phyloP scores from a whole-genome alignment of 441 rosid species.

The Gossypium schwendimanii region DNA sequence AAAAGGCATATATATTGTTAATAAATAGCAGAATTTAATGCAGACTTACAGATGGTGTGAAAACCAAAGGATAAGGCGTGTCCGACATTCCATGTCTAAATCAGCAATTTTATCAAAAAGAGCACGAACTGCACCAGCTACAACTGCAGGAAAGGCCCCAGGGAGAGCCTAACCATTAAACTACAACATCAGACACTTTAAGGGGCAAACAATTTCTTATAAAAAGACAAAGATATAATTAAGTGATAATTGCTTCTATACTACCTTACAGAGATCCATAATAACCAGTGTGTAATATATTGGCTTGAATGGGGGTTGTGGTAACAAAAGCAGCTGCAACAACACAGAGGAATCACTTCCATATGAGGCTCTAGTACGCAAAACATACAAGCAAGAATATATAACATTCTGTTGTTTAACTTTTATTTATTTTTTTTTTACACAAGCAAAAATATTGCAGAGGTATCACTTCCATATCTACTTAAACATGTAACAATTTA shows the following conservation, averaged over 20 bases:
- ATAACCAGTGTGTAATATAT: constrained; percentile 88
- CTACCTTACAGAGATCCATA: constrained; percentile 98
- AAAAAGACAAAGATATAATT: background rate
- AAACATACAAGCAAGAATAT: constrained; percentile 2
- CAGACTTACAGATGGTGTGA: constrained; percentile 92
- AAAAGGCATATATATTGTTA: background rate
- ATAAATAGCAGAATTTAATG: background rate
- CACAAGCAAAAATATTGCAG: background rate
- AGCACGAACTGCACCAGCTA: constrained; percentile 96
- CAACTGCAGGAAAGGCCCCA: constrained; percentile 99
- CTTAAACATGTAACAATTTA: background rate
- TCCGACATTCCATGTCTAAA: constrained; percentile 93
- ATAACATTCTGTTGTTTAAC: background rate
- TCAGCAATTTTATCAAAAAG: constrained; percentile 93
- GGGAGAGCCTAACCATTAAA: constrained; percentile 83
- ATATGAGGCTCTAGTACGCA: constrained; percentile 8
- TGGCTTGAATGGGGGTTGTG: constrained; percentile 93
- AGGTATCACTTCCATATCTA: background rate
- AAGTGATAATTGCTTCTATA: constrained; percentile 5
- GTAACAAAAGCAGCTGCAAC: constrained; percentile 84
- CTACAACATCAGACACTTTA: constrained; percentile 22
- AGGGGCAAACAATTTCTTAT: background rate
- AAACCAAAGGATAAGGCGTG: constrained; percentile 94
- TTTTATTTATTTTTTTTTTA: background rate
- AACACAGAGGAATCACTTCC: constrained; percentile 12